phyloP scores from a whole-genome alignment of 2,329 filamentous ascomycete genomes.

The Hymenoscyphus infarciens region DNA sequence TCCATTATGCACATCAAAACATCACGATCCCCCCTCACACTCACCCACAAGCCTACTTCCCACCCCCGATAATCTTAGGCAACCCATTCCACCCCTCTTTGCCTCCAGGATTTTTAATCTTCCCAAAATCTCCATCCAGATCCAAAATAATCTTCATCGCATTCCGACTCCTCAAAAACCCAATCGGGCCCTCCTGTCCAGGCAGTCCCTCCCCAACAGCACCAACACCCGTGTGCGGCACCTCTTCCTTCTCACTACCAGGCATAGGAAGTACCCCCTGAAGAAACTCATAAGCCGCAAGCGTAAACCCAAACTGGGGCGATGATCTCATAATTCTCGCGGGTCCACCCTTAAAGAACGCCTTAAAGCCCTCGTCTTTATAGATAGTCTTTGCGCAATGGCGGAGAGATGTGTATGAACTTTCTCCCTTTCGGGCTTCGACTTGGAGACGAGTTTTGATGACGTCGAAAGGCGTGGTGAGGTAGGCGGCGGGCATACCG shows the following conservation, averaged over 20 bases:
- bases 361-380: slow-evolving; percentile 88
- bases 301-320: slow-evolving; percentile 96
- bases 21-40: neutral
- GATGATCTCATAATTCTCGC: slow-evolving; percentile 93
- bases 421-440: slow-evolving; percentile 93
- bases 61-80: slow-evolving; percentile 31
- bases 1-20: too few species aligned
- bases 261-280: slow-evolving; percentile 79
- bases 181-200: slow-evolving; percentile 37
- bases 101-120: slow-evolving; percentile 28
- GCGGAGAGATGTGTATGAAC: slow-evolving; percentile 78
- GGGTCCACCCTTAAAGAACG: slow-evolving; percentile 98
- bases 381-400: slow-evolving; percentile 82
- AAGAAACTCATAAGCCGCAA: slow-evolving; percentile 90
- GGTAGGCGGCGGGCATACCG: slow-evolving; percentile 86
- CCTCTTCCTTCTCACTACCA: slow-evolving; percentile 51
- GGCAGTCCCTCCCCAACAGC: slow-evolving; percentile 51
- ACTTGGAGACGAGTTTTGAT: slow-evolving; percentile 99
- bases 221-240: slow-evolving; percentile 51
- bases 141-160: slow-evolving; percentile 95
- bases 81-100: slow-evolving; percentile 31
- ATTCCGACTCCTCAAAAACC: slow-evolving; percentile 74
- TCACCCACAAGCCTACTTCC: neutral
- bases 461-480: slow-evolving; percentile 96
- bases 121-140: slow-evolving; percentile 88